Base-by-base conservation (phyloP, 805 yeast genomes). In the Starmerella khaoyaiensis region DNA sequence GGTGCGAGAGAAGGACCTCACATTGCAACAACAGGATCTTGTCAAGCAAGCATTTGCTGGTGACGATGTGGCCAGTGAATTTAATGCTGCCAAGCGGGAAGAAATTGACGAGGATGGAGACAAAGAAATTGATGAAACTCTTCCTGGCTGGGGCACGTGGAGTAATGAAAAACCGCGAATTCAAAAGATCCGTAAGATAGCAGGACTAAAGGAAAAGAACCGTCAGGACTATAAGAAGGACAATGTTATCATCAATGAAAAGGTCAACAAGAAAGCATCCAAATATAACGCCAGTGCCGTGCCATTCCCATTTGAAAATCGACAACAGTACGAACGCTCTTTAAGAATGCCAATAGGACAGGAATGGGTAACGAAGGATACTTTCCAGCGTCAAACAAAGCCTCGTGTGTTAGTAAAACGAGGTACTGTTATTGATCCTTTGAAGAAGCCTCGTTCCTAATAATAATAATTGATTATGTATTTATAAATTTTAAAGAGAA, bases 141-240 rank as follows among this genome's bases (percentile, higher is more conserved):
- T 86, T 36, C 97, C 96, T 3, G 98, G 98, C 1, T 90, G 97
- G 96, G 97, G 97, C 33, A 80, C 79, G 30, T 90, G 98, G 98
- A 79, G 87, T 9, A 95, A 95, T 26, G 72, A 70, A 8, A 40
- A 54, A 48, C 62, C 56, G 42, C 68, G 69, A 54, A 74, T 71
- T 55, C 70, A 72, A 54, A 78, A 74, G 55, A 66, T 77, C 24
- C 73, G 79, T 50, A 80, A 73, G 47, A 64, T 81, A 20, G 73
- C 76, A 51, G 97, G 98, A 33, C 75, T 84, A 34, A 77, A 72
- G 26, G 67, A 69, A 43, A 74, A 79, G 48, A 72, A 76, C 55
- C 74, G 98, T 58, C 69, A 67, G 56, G 97, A 90, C 58, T 76
- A 75, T 55, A 67, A 73, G 46, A 62, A 78, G 59, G 67, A 78